Evolutionary conservation across 2,329 filamentous ascomycete genomes (phyloP), one percentile per base, ranked within the genome.

Genomic region (Phyllachora maydis): DNA sequence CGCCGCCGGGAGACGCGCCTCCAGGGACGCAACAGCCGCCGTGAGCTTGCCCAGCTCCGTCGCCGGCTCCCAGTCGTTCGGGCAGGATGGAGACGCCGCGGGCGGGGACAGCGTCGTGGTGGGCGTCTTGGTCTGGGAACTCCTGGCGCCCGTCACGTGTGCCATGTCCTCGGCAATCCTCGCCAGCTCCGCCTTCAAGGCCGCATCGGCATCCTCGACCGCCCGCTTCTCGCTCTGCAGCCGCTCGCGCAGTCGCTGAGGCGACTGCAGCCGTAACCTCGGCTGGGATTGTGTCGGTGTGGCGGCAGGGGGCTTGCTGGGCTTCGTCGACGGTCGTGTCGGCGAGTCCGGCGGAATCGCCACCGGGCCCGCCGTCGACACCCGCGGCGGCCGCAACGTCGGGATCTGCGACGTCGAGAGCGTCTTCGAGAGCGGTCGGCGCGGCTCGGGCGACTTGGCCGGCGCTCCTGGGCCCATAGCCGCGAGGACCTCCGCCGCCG

Each of bases 81-180:
- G n/a, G n/a, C n/a, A n/a, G n/a, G n/a, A n/a, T n/a, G n/a, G n/a
- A n/a, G n/a, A n/a, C n/a, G n/a, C n/a, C n/a, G n/a, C n/a, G n/a
- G n/a, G n/a, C n/a, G n/a, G n/a, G n/a, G n/a, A n/a, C n/a, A n/a
- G n/a, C n/a, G n/a, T n/a, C 6, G 42, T 32, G 4, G 50, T 48
- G 24, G 41, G 32, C 36, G 35, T 40, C 22, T 32, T 44, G 23
- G 43, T 42, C 26, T 44, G 45, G 13, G 36, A 41, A 25, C 46
- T 46, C n/a, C n/a, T n/a, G n/a, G n/a, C n/a, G n/a, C n/a, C n/a
- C 38, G 57, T 59, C 19, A 67, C 47, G 18, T 56, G 54, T 11
- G 68, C 68, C 51, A 92, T 66, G 42, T 93, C 82, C 28, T 79
- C 68, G 1, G 76, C 65, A 35, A 93, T 85, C 32, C 74, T 73